Evolutionary conservation across 352 stramenopile genomes (phyloP).

Genomic region (Thalassiosira livingstoniorum): DNA sequence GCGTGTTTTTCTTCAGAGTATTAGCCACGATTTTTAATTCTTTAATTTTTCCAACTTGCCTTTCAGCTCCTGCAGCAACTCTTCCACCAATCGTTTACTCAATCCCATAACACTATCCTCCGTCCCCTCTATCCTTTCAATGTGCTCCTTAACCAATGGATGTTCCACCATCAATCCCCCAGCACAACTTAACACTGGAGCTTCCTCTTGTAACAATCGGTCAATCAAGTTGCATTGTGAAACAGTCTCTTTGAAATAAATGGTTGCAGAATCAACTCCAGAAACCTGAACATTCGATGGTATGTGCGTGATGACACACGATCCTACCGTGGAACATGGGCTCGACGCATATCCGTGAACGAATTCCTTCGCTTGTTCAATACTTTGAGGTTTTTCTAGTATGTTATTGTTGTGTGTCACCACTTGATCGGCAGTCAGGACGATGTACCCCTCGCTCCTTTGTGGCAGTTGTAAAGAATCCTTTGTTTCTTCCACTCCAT

Average conservation of each 20-base stretch:
- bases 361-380: slow-evolving; percentile 76
- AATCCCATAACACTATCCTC: slow-evolving; percentile 83
- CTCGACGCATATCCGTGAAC: slow-evolving; percentile 56
- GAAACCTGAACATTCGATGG: slow-evolving; percentile 68
- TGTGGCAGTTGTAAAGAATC: not conserved
- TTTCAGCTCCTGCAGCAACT: slow-evolving; percentile 67
- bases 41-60: slow-evolving; percentile 53
- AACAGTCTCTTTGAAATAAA: slow-evolving; percentile 64
- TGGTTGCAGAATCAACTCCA: slow-evolving; percentile 77
- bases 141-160: slow-evolving; percentile 65
- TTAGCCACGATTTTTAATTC: too few species aligned
- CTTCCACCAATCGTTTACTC: slow-evolving; percentile 74
- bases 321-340: slow-evolving; percentile 73
- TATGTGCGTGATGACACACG: slow-evolving; percentile 72
- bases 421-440: slow-evolving; percentile 82
- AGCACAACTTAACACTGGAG: slow-evolving; percentile 76
- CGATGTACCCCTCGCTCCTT: slow-evolving; percentile 48
- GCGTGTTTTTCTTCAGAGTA: too few species aligned
- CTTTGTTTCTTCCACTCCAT: not conserved
- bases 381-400: slow-evolving; percentile 75
- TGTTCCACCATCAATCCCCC: slow-evolving; percentile 84
- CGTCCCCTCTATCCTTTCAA: slow-evolving; percentile 79
- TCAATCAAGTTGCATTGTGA: slow-evolving; percentile 63
- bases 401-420: slow-evolving; percentile 71
- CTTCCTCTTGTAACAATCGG: slow-evolving; percentile 58